phyloP scores from a whole-genome alignment of 345 rosid genomes.

The Pseudoturritis turrita region DNA sequence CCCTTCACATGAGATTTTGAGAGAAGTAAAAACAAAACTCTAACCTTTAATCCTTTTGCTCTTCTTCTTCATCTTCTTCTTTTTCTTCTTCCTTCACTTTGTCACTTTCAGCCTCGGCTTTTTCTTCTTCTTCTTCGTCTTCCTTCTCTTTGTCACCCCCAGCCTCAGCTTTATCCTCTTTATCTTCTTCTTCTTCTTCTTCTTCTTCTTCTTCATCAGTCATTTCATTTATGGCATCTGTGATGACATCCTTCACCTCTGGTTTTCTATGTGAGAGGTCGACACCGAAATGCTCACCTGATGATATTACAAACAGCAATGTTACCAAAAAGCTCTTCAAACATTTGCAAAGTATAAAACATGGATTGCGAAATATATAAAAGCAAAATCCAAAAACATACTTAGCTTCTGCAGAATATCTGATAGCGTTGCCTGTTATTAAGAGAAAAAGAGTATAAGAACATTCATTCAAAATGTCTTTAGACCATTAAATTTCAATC shows the following conservation, averaged over 20 bases:
- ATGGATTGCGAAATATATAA: background rate
- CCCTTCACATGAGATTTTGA: conserved; percentile 7
- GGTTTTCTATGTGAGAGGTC: conserved; percentile 78
- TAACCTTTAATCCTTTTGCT: conserved; percentile 32
- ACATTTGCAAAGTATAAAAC: background rate
- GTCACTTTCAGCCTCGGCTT: conserved; percentile 41
- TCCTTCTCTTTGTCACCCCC: conserved; percentile 34
- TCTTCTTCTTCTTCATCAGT: conserved; percentile 78
- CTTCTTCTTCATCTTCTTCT: conserved; percentile 29
- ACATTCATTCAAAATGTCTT: background rate
- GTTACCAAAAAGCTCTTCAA: background rate
- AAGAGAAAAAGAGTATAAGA: conserved; percentile 5
- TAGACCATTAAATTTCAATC: background rate
- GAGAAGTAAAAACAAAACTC: background rate
- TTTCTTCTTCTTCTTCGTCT: conserved; percentile 33
- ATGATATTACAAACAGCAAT: conserved; percentile 8
- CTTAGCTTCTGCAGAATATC: conserved; percentile 85
- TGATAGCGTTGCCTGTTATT: conserved; percentile 80
- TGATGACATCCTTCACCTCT: conserved; percentile 86
- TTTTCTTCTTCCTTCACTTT: conserved; percentile 26
- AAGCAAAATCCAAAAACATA: conserved; percentile 26
- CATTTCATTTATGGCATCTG: conserved; percentile 89
- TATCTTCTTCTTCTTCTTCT: conserved; percentile 54
- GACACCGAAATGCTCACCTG: conserved; percentile 69
- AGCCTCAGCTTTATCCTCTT: conserved; percentile 42